Conservation (phyloP, 805 yeast species). For the Candida verbasci region DNA sequence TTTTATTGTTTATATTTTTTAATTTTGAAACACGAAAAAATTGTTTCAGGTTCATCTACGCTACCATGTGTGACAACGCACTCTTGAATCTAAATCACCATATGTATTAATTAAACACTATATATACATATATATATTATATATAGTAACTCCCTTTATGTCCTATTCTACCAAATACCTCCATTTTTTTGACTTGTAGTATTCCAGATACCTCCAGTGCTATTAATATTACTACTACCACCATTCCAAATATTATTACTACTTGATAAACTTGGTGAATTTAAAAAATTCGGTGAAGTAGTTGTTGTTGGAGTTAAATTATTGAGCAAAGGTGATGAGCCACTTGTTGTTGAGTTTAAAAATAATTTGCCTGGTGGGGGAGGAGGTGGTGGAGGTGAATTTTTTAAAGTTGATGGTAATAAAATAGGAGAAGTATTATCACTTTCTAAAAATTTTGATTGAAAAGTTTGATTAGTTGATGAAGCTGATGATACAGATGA, state of each 20-base stretch:
- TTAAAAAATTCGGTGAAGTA: constrained; percentile 11
- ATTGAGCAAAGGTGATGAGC: constrained; percentile 2
- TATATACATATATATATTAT: no score
- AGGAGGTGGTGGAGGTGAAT: constrained; percentile 4
- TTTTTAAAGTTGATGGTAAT: constrained; percentile 15
- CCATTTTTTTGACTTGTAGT: constrained; percentile 5
- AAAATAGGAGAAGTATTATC: constrained; percentile 16
- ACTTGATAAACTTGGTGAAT: constrained; percentile 16
- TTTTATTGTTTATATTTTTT: constrained; percentile 2
- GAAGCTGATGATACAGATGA: constrained; percentile 9
- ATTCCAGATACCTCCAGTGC: constrained; percentile 4
- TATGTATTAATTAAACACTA: not conserved
- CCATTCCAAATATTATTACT: constrained; percentile 3
- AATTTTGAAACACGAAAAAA: not conserved
- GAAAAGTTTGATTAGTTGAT: constrained; percentile 4
- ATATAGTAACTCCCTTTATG: no score
- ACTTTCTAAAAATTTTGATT: constrained; percentile 15
- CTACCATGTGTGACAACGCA: no score
- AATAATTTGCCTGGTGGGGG: constrained; percentile 4
- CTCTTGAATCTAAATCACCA: no score
- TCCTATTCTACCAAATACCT: constrained; percentile 6
- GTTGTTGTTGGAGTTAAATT: constrained; percentile 6
- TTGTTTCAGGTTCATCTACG: not conserved
- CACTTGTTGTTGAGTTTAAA: constrained; percentile 1
- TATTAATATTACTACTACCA: not conserved